A percentile compares a stretch with the other conserved stretches of the same genome.
Conservation (phyloP, 2,329 filamentous ascomycete genomes). For the Paecilomyces dactylethromorphus region DNA sequence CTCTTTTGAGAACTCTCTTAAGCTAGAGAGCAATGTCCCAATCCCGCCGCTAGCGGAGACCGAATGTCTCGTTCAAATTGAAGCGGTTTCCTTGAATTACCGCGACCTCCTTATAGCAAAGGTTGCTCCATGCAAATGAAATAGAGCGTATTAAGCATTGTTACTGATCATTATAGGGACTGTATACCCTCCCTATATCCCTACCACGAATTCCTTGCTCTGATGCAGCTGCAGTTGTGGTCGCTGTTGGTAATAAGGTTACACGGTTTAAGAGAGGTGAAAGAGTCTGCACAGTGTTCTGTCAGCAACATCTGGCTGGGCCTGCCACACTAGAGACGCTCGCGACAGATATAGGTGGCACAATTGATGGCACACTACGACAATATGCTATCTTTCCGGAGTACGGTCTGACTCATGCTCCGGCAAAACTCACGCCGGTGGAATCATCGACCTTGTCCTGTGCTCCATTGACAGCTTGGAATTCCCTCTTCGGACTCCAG, state of each 20-base stretch:
- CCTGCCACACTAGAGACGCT: neutral
- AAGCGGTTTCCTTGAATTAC: neutral
- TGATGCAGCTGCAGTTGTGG: neutral
- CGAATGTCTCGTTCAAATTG: neutral
- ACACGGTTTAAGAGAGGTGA: neutral
- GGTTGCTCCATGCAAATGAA: neutral
- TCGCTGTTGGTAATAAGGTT: neutral
- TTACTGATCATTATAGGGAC: neutral
- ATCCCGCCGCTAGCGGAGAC: neutral
- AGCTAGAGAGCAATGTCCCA: neutral
- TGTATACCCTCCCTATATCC: neutral
- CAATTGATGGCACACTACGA: constrained; percentile 42
- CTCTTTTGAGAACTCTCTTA: neutral
- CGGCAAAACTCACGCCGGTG: constrained; percentile 39
- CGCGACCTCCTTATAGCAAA: neutral
- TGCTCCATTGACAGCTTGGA: constrained; percentile 45
- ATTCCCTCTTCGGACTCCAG: constrained; percentile 46
- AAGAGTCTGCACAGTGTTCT: neutral
- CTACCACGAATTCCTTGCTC: neutral
- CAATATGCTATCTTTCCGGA: constrained; percentile 43
- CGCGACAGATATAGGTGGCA: constrained; percentile 33
- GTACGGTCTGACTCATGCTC: constrained; percentile 42
- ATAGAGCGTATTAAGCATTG: neutral
- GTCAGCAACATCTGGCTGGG: neutral
- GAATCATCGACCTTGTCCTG: constrained; percentile 45